Conservation (phyloP, 2,329 filamentous ascomycete species). For the Herpotrichia juniperi region DNA sequence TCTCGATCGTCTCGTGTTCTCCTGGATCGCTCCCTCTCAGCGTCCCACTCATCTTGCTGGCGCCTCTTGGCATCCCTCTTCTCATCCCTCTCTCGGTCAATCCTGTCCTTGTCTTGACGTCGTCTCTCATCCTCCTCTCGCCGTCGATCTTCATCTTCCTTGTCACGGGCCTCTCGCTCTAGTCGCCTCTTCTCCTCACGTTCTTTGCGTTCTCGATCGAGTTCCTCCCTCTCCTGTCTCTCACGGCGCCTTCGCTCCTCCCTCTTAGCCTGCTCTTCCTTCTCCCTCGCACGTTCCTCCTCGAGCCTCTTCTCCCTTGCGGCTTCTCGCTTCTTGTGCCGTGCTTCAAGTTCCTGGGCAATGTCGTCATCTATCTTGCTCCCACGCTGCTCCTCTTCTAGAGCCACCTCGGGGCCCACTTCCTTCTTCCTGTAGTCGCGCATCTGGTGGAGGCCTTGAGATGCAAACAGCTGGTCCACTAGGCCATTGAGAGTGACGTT, state of each 20-base stretch:
- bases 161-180: slow-evolving; percentile 29
- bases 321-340: slow-evolving; percentile 65
- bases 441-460: slow-evolving; percentile 70
- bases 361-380: slow-evolving; percentile 78
- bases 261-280: slow-evolving; percentile 63
- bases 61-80: slow-evolving; percentile 56
- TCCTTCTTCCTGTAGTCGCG: slow-evolving; percentile 71
- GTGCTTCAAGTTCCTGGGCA: slow-evolving; percentile 67
- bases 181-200: slow-evolving; percentile 37
- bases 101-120: slow-evolving; percentile 11
- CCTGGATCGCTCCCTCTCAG: slow-evolving; percentile 52
- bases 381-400: slow-evolving; percentile 68
- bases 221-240: slow-evolving; percentile 52
- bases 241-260: slow-evolving; percentile 59
- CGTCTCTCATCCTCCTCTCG: background rate
- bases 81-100: slow-evolving; percentile 59
- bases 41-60: slow-evolving; percentile 48
- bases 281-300: slow-evolving; percentile 64
- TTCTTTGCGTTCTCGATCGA: slow-evolving; percentile 48
- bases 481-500: slow-evolving; percentile 70
- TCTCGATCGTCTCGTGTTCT: slow-evolving; percentile 41
- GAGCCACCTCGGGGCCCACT: slow-evolving; percentile 72
- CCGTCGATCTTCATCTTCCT: slow-evolving; percentile 15
- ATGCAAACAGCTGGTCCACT: slow-evolving; percentile 67
- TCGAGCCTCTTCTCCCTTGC: slow-evolving; percentile 66